phyloP scores from a whole-genome alignment of 352 stramenopile genomes.

The Globisporangium yorkense region DNA sequence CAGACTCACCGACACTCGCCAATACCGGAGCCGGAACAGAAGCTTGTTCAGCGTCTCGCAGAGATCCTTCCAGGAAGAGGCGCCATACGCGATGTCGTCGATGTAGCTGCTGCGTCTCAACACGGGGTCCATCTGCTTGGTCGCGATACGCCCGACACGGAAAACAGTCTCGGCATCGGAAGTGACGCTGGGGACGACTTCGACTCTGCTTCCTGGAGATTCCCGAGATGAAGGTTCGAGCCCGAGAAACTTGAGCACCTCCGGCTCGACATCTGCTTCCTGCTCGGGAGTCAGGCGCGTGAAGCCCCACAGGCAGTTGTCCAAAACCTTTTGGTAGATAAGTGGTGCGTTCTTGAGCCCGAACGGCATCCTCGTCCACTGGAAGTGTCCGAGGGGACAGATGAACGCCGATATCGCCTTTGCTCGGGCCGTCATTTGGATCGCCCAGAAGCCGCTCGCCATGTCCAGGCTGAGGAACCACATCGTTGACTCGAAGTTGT shows the following conservation, averaged over 20 bases:
- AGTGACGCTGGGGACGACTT: too few relatives aligned
- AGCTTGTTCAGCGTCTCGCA: conserved; percentile 3
- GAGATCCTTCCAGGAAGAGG: conserved; percentile 7
- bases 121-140: too few relatives aligned
- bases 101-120: too few relatives aligned
- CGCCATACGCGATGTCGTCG: conserved; percentile 18
- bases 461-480: conserved; percentile 6
- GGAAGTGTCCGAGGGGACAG: conserved; percentile 15
- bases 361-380: conserved; percentile 19
- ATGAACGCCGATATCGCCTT: conserved; percentile 18
- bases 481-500: conserved; percentile 15
- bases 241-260: too few relatives aligned
- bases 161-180: too few relatives aligned
- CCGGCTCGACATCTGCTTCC: too few relatives aligned
- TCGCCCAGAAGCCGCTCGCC: conserved; percentile 13
- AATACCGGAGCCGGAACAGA: conserved; percentile 13
- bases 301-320: conserved; percentile 14
- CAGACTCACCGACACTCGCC: conserved; percentile 18
- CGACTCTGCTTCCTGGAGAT: too few relatives aligned
- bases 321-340: conserved; percentile 11
- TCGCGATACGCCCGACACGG: too few relatives aligned
- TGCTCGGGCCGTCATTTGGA: conserved; percentile 9
- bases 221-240: too few relatives aligned
- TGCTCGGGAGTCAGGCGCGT: too few relatives aligned
- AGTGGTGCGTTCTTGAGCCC: conserved; percentile 16